A percentile compares a stretch with the other conserved stretches of the same genome.
These are phyloP conservation scores for Fagus crenata DNA, from an alignment of 306 rosid species.

Conservation along the genomic window DNA sequence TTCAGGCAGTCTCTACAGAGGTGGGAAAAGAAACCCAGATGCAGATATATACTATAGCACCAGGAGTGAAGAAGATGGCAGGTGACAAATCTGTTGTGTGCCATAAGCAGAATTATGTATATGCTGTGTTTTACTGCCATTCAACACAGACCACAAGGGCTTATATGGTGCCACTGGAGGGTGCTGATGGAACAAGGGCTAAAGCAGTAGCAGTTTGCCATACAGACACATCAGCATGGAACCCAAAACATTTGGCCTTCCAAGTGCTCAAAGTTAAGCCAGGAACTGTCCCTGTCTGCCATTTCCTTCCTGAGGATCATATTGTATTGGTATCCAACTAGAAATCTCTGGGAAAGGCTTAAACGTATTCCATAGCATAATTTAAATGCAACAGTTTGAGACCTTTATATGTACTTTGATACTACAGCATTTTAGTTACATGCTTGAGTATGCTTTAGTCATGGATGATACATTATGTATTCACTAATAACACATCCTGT, in stretches of 20 bases:
- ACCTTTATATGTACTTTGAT: background rate
- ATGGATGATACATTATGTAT: background rate
- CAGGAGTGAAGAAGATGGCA: constrained; percentile 42
- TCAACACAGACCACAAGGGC: constrained; percentile 38
- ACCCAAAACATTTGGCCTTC: constrained; percentile 82
- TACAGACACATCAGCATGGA: constrained; percentile 72
- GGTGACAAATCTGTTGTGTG: constrained; percentile 57
- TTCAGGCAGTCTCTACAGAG: constrained; percentile 58
- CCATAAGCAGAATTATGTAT: constrained; percentile 66
- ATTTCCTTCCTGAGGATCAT: constrained; percentile 84
- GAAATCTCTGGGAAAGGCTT: constrained; percentile 7
- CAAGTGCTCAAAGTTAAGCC: constrained; percentile 75
- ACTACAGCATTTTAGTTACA: background rate
- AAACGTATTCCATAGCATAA: background rate
- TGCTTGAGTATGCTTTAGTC: background rate
- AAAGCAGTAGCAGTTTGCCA: constrained; percentile 78
- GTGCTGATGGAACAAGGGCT: constrained; percentile 50
- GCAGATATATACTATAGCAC: constrained; percentile 44
- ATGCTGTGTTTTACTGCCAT: constrained; percentile 82
- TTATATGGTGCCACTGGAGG: constrained; percentile 54
- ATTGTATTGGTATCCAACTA: constrained; percentile 65
- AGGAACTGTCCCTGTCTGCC: constrained; percentile 74
- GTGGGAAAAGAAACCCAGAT: constrained; percentile 38
- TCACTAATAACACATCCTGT: background rate
- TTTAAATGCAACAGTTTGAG: background rate